A percentile compares a stretch with the other conserved stretches of the same genome.
Conservation (phyloP, 2,329 filamentous ascomycete species). For the Gliomastix tumulicola region DNA sequence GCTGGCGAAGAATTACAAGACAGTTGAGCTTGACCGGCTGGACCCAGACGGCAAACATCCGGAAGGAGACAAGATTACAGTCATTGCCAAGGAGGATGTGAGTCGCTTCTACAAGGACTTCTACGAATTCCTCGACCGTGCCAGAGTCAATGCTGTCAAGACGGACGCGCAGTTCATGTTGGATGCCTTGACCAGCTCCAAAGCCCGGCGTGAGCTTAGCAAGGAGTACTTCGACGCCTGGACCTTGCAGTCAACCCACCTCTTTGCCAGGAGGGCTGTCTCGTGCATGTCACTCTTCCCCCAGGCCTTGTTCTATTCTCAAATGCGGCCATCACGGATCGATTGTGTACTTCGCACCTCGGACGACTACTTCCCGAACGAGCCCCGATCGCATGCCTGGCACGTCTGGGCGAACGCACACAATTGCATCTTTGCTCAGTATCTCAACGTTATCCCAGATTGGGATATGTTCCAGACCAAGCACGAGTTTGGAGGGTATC, state of each 20-base stretch:
- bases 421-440: slow-evolving; percentile 74
- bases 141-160: slow-evolving; percentile 82
- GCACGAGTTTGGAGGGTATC: slow-evolving; percentile 68
- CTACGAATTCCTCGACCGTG: slow-evolving; percentile 68
- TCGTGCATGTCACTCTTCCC: slow-evolving; percentile 94
- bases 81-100: slow-evolving; percentile 70
- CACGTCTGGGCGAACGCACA: slow-evolving; percentile 94
- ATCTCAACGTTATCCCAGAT: slow-evolving; percentile 82
- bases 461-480: slow-evolving; percentile 66
- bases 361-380: slow-evolving; percentile 84
- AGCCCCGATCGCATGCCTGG: slow-evolving; percentile 80
- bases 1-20: slow-evolving; percentile 74
- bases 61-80: slow-evolving; percentile 58
- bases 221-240: slow-evolving; percentile 79
- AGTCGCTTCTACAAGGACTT: slow-evolving; percentile 81
- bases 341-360: too few species aligned
- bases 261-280: slow-evolving; percentile 73
- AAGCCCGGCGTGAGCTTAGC: slow-evolving; percentile 64
- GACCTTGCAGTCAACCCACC: slow-evolving; percentile 67
- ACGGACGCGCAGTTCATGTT: slow-evolving; percentile 89
- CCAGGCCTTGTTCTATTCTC: slow-evolving; percentile 77
- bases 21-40: slow-evolving; percentile 48
- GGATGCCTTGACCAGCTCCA: slow-evolving; percentile 64
- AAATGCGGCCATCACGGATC: slow-evolving; percentile 66
- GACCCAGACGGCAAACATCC: slow-evolving; percentile 37